Percentiles rank a stretch among this genome's conserved stretches.
Evolutionary conservation across 169 alveolate genomes (phyloP).

Genomic region (Eimeria necatrix): DNA sequence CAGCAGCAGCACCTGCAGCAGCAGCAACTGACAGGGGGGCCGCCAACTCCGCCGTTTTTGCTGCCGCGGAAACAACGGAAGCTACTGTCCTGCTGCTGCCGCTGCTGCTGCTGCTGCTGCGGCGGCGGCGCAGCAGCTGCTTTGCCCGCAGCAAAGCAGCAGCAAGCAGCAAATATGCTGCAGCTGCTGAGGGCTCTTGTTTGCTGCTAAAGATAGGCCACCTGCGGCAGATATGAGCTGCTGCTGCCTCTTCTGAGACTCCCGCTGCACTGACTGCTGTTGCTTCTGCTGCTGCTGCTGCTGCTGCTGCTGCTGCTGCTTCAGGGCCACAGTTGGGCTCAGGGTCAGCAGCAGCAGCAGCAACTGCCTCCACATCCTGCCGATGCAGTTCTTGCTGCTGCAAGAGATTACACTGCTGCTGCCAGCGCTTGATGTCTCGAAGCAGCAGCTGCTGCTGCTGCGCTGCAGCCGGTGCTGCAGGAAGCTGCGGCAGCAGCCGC

Average conservation of each 20-base stretch:
- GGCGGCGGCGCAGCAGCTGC: slow-evolving; percentile 39
- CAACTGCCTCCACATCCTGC: not conserved
- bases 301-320: not conserved
- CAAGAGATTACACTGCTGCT: not conserved
- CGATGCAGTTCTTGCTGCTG: not conserved
- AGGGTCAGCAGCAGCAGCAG: not conserved
- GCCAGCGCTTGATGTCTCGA: not conserved
- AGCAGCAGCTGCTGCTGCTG: not conserved
- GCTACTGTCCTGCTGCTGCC: slow-evolving; percentile 4
- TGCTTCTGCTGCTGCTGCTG: not conserved
- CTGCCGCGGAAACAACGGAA: slow-evolving; percentile 2
- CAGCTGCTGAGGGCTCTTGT: not conserved
- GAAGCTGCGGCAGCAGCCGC: slow-evolving; percentile 1
- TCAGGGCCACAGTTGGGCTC: not conserved
- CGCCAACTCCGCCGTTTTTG: slow-evolving; percentile 15
- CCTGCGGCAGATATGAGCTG: not conserved
- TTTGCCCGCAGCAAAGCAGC: slow-evolving; percentile 13
- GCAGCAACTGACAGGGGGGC: not conserved
- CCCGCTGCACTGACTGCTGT: not conserved
- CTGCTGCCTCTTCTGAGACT: not conserved
- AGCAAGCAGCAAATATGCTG: slow-evolving; percentile 7
- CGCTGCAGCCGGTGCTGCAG: not conserved
- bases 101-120: slow-evolving; percentile 40
- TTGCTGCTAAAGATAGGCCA: not conserved
- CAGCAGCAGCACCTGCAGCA: slow-evolving; percentile 7